Evolutionary conservation across 805 yeast genomes (phyloP).

Genomic region (Ogataea nonfermentans): DNA sequence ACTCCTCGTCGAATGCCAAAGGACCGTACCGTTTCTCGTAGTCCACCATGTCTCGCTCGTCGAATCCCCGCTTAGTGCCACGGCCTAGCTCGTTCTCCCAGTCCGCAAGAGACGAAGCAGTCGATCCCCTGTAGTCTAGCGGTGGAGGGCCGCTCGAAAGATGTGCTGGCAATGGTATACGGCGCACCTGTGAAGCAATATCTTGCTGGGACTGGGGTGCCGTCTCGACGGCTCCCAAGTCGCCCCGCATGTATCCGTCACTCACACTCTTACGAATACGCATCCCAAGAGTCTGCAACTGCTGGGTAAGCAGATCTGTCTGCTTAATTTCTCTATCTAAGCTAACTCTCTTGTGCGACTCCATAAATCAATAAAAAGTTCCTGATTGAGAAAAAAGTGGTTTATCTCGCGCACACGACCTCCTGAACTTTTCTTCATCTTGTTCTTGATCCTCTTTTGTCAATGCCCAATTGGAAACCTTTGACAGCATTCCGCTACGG

Average conservation of each 20-base stretch:
- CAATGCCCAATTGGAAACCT: constrained; percentile 44
- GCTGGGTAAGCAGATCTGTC: constrained; percentile 29
- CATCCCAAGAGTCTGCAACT: constrained; percentile 63
- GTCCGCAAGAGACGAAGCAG: constrained; percentile 42
- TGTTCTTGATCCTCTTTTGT: not conserved
- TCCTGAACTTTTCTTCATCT: constrained; percentile 3
- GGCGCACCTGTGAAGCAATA: constrained; percentile 17
- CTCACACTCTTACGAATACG: constrained; percentile 65
- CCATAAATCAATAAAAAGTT: constrained; percentile 5
- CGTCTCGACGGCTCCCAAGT: not conserved
- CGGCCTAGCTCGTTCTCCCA: constrained; percentile 38
- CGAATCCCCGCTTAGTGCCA: constrained; percentile 16
- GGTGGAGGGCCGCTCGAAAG: constrained; percentile 41
- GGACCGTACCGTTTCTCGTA: constrained; percentile 43
- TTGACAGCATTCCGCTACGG: constrained; percentile 45
- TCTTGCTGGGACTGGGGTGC: not conserved
- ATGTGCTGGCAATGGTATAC: constrained; percentile 44
- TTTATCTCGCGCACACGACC: constrained; percentile 6
- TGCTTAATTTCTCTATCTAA: constrained; percentile 2
- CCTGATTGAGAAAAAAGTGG: constrained; percentile 8
- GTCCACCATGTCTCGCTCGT: constrained; percentile 15
- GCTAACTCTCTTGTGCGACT: constrained; percentile 10
- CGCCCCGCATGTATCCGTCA: constrained; percentile 48
- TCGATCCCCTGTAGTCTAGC: constrained; percentile 42
- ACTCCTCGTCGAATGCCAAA: constrained; percentile 48